Percentiles rank a stretch among this genome's conserved stretches.
Conservation (phyloP, 495 filamentous ascomycete genomes). For the Chaetomium tenue region DNA sequence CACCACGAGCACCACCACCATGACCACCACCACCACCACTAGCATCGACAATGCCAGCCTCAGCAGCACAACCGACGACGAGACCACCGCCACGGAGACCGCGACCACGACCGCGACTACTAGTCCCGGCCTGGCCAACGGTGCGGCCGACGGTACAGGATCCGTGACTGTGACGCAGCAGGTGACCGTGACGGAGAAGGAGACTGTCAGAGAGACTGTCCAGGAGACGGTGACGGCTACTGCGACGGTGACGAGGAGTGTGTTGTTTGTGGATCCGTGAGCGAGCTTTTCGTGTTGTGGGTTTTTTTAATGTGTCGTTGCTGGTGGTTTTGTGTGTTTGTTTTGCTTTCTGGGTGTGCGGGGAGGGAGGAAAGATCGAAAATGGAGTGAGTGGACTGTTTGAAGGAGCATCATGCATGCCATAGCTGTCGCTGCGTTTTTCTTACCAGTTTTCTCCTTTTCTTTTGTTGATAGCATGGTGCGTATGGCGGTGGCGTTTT, state of each 20-base stretch:
- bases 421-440: no score
- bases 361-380: neutral
- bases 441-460: neutral
- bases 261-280: neutral
- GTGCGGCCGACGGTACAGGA: neutral
- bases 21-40: neutral
- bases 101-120: neutral
- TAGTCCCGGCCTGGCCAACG: conserved; percentile 9
- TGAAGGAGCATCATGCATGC: neutral
- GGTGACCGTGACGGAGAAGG: conserved; percentile 17
- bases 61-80: neutral
- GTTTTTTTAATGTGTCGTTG: no score
- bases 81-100: neutral
- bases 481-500: neutral
- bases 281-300: no score
- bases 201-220: conserved; percentile 18
- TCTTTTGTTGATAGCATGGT: neutral
- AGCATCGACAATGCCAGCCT: neutral
- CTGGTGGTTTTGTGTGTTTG: neutral
- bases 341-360: neutral
- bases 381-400: neutral
- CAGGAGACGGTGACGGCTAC: conserved; percentile 17
- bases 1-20: neutral
- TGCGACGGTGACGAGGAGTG: conserved; percentile 14
- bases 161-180: conserved; percentile 16